phyloP scores from a whole-genome alignment of 306 rosid species.

The Acacia melanoxylon region DNA sequence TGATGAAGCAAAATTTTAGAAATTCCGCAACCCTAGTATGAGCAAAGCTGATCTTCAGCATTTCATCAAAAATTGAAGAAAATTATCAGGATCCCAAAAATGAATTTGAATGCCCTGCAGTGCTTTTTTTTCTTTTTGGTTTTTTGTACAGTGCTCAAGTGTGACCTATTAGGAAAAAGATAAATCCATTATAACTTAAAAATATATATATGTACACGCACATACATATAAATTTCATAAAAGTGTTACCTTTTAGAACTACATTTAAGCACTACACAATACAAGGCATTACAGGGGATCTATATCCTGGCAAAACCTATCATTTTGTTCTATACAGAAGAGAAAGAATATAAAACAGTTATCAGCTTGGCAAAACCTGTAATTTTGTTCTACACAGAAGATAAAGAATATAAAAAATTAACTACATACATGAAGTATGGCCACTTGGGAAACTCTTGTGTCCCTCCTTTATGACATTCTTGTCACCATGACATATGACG shows the following conservation, averaged over 20 bases:
- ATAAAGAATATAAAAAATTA: background rate
- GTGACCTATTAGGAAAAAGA: background rate
- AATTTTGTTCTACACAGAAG: background rate
- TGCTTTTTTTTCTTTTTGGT: background rate
- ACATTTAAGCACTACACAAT: background rate
- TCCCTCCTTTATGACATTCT: constrained; percentile 72
- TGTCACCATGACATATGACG: constrained; percentile 78
- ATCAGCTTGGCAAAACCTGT: background rate
- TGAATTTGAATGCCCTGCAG: background rate
- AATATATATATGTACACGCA: background rate
- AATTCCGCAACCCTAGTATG: background rate
- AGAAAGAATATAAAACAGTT: background rate
- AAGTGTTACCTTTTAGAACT: background rate
- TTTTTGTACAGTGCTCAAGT: background rate
- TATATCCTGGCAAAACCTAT: constrained; percentile 4
- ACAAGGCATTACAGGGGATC: background rate
- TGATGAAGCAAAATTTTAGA: background rate
- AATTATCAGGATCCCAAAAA: background rate
- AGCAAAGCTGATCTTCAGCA: constrained; percentile 13
- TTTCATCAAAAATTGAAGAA: constrained; percentile 16
- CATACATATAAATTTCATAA: background rate
- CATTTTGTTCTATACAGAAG: background rate
- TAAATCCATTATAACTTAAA: background rate
- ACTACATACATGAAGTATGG: constrained; percentile 76
- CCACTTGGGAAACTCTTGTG: constrained; percentile 97